phyloP scores from a whole-genome alignment of 2,329 filamentous ascomycete species.

The Stenocarpella maydis region DNA sequence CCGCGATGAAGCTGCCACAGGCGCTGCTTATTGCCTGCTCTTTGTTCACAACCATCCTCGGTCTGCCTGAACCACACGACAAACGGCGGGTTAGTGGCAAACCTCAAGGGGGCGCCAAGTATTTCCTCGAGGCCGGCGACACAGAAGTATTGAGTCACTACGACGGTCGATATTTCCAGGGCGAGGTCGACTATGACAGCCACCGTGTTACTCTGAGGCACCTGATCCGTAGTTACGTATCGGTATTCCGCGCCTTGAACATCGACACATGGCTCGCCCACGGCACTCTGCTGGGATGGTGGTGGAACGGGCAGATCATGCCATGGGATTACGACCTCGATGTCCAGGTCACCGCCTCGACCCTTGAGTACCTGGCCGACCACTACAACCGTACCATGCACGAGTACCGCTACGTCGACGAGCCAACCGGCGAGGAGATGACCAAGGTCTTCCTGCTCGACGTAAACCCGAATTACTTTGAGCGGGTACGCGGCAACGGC shows the following conservation, averaged over 20 bases:
- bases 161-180: conserved; percentile 74
- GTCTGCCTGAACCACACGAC: conserved; percentile 5
- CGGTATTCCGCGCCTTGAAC: conserved; percentile 67
- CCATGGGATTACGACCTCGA: conserved; percentile 89
- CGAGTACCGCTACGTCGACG: conserved; percentile 58
- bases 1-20: conserved; percentile 28
- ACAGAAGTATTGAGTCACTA: conserved; percentile 74
- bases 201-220: conserved; percentile 72
- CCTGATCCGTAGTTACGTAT: conserved; percentile 80
- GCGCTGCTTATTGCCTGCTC: conserved; percentile 21
- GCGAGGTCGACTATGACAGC: conserved; percentile 69
- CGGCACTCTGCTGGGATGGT: conserved; percentile 85
- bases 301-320: conserved; percentile 83
- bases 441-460: conserved; percentile 73
- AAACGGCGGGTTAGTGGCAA: background rate
- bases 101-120: conserved; percentile 55
- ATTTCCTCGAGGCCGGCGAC: conserved; percentile 71
- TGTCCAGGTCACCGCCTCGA: conserved; percentile 76
- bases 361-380: conserved; percentile 70
- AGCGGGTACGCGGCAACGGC: conserved; percentile 70
- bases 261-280: conserved; percentile 89
- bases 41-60: conserved; percentile 24
- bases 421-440: conserved; percentile 50
- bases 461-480: conserved; percentile 74
- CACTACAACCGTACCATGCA: conserved; percentile 75